These are phyloP conservation scores for Avena insularis DNA, from an alignment of 176 grass and related monocot genomes.

Conservation along the genomic window DNA sequence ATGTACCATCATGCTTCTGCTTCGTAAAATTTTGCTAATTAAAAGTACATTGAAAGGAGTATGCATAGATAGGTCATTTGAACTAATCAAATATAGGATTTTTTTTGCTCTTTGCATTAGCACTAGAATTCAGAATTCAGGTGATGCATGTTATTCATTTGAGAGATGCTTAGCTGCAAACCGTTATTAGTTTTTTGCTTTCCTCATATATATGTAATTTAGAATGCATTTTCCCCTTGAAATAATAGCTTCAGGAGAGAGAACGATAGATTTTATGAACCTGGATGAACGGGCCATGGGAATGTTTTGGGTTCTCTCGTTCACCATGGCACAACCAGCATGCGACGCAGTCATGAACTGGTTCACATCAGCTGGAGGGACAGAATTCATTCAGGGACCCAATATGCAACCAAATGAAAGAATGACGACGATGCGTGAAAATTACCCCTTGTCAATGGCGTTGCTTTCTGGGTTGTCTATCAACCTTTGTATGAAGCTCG, in stretches of 20 bases:
- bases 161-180: conserved; percentile 39
- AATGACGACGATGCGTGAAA: conserved; percentile 89
- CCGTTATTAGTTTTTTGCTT: background rate
- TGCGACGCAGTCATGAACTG: conserved; percentile 98
- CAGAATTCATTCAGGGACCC: conserved; percentile 81
- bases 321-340: conserved; percentile 90
- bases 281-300: conserved; percentile 92
- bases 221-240: conserved; percentile 13
- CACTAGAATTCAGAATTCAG: conserved; percentile 32
- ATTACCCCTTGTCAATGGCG: conserved; percentile 82
- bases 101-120: background rate
- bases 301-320: conserved; percentile 99
- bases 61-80: conserved; percentile 12
- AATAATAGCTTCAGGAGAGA: conserved; percentile 73
- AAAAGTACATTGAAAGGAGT: conserved; percentile 9
- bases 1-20: conserved; percentile 36
- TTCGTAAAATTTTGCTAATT: conserved; percentile 18
- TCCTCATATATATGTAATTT: conserved; percentile 17
- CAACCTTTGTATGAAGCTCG: conserved; percentile 96
- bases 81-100: conserved; percentile 20
- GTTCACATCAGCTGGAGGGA: conserved; percentile 80
- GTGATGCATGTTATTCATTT: conserved; percentile 16
- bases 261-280: conserved; percentile 89
- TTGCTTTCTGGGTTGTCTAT: conserved; percentile 97
- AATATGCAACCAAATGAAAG: conserved; percentile 87